Evolutionary conservation across 208 protist genomes (phyloP).

Genomic region (Wallacemonas rigidus): DNA sequence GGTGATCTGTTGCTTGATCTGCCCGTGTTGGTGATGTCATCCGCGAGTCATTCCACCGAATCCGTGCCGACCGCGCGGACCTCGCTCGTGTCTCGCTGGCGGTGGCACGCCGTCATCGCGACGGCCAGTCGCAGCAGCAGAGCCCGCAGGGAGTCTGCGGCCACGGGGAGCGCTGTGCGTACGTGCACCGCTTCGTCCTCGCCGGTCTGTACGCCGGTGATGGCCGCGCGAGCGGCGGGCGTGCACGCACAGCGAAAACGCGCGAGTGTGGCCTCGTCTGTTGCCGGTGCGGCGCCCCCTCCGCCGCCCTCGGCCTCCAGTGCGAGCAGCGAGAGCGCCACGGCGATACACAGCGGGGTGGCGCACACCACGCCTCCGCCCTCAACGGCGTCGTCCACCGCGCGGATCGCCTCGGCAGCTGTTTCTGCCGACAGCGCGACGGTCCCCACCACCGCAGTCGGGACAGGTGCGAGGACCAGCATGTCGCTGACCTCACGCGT

Average conservation of each 20-base stretch:
- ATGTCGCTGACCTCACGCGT: neutral
- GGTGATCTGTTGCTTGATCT: neutral
- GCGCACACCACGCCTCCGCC: neutral
- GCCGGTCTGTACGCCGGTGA: neutral
- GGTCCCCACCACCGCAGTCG: neutral
- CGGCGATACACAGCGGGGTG: neutral
- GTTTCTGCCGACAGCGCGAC: neutral
- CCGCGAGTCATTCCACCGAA: too few relatives aligned
- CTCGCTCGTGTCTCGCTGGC: neutral
- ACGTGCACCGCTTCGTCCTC: too few relatives aligned
- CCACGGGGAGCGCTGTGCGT: too few relatives aligned
- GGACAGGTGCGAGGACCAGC: neutral
- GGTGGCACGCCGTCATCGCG: slow-evolving; percentile 8
- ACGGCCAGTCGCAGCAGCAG: neutral
- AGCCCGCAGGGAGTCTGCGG: neutral
- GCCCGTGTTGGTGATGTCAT: neutral
- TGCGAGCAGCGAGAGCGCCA: too few relatives aligned
- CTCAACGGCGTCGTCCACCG: neutral
- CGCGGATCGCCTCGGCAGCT: neutral
- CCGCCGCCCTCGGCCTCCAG: too few relatives aligned
- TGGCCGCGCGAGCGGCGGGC: neutral
- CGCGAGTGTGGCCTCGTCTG: too few relatives aligned
- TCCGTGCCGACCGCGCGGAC: neutral
- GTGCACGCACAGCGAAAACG: too few relatives aligned
- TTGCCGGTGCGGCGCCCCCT: too few relatives aligned